phyloP scores from a whole-genome alignment of 768 basidiomycete species.

The Termitomyces sp. region DNA sequence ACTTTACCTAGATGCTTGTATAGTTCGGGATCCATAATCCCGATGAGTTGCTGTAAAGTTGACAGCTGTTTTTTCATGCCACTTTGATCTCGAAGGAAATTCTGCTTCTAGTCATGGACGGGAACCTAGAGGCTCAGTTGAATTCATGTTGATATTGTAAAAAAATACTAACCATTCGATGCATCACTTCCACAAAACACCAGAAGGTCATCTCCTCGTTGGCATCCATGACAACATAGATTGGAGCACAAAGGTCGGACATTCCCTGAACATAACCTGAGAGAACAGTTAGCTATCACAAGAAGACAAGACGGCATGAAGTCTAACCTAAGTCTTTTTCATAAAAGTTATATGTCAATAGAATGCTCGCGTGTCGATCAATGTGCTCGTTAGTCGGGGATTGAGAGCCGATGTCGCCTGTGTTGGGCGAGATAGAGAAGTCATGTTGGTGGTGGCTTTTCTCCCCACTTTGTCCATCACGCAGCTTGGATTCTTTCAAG shows the following conservation, averaged over 20 bases:
- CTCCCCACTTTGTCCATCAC: constrained; percentile 43
- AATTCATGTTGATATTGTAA: background rate
- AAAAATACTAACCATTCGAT: constrained; percentile 72
- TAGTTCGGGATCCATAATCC: constrained; percentile 93
- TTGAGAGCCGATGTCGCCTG: constrained; percentile 78
- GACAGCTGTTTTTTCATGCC: constrained; percentile 96
- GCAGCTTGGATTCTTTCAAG: constrained; percentile 28
- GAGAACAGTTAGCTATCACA: constrained; percentile 1
- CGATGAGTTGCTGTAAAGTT: constrained; percentile 85
- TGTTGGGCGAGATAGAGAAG: constrained; percentile 73
- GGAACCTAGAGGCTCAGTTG: constrained; percentile 1
- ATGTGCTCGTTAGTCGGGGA: constrained; percentile 90
- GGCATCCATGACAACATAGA: constrained; percentile 88
- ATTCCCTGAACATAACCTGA: constrained; percentile 97
- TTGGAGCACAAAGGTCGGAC: constrained; percentile 92
- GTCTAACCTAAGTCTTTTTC: constrained; percentile 81
- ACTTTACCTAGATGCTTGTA: constrained; percentile 82
- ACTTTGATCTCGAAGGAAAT: constrained; percentile 94
- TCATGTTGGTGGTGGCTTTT: constrained; percentile 52
- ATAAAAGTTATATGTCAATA: constrained; percentile 89
- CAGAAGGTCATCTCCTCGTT: constrained; percentile 93
- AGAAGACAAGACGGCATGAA: constrained; percentile 4
- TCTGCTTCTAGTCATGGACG: constrained; percentile 64
- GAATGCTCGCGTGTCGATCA: constrained; percentile 78
- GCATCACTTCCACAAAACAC: constrained; percentile 95